Percentiles rank a stretch among this genome's conserved stretches.
These are phyloP conservation scores for Hypoxylon rickii DNA, from an alignment of 495 filamentous ascomycete genomes.

Conservation along the genomic window DNA sequence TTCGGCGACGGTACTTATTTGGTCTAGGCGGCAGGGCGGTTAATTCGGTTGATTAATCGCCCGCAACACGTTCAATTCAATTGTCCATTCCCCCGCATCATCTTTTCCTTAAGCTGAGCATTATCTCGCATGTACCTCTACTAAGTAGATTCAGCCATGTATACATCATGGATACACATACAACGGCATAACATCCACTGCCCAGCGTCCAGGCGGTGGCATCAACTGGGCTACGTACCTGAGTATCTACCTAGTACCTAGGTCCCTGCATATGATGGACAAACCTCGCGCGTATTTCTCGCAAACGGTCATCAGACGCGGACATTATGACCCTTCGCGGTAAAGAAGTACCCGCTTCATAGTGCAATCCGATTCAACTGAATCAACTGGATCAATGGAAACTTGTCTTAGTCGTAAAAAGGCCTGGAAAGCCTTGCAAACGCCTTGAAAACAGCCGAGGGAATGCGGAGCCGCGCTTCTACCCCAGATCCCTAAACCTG, in stretches of 20 bases:
- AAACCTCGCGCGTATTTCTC: too few species aligned
- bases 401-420: too few species aligned
- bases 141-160: too few species aligned
- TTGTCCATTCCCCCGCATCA: conserved; percentile 23
- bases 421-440: background rate
- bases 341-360: conserved; percentile 11
- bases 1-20: background rate
- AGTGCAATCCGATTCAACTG: conserved; percentile 1
- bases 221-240: background rate
- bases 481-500: conserved; percentile 17
- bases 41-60: conserved; percentile 28
- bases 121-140: too few species aligned
- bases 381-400: too few species aligned
- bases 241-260: background rate
- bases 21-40: conserved; percentile 15
- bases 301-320: conserved; percentile 7
- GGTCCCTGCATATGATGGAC: conserved; percentile 35
- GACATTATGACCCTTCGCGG: conserved; percentile 7
- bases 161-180: too few species aligned
- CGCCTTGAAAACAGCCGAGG: conserved; percentile 1
- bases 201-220: too few species aligned
- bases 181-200: too few species aligned
- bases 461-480: conserved; percentile 16
- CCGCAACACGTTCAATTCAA: background rate
- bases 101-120: conserved; percentile 1